phyloP scores from a whole-genome alignment of 2,329 filamentous ascomycete species.

The Elsinoe australis region DNA sequence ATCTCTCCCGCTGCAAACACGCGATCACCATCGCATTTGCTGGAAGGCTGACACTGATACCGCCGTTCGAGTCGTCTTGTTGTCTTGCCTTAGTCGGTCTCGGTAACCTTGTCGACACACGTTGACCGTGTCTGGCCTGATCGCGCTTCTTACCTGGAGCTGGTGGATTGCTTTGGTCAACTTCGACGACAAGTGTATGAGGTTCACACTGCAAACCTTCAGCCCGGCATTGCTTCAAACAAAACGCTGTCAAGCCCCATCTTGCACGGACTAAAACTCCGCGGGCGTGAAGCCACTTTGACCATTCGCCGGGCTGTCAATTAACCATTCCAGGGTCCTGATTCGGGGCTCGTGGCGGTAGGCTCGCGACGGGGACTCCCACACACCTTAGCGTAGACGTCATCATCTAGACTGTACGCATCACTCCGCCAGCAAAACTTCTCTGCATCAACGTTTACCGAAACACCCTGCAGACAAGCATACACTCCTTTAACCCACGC shows the following conservation, averaged over 20 bases:
- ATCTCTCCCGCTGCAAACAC: constrained; percentile 9
- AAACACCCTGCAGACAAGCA: neutral
- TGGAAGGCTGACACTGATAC: constrained; percentile 9
- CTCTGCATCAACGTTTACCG: constrained; percentile 11
- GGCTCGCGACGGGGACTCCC: constrained; percentile 11
- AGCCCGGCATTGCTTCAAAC: neutral
- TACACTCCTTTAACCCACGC: neutral
- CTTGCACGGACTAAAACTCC: constrained; percentile 3
- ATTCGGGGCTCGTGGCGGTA: constrained; percentile 2
- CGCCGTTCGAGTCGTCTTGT: constrained; percentile 5
- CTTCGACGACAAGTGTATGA: too few relatives aligned
- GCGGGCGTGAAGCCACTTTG: constrained; percentile 1
- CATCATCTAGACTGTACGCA: constrained; percentile 14
- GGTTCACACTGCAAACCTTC: too few relatives aligned
- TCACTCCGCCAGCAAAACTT: constrained; percentile 15
- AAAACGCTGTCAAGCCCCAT: neutral
- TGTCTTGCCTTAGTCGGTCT: constrained; percentile 2
- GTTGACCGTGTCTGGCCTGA: too few relatives aligned
- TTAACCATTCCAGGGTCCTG: constrained; percentile 12
- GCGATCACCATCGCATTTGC: constrained; percentile 14
- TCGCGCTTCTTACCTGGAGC: too few relatives aligned
- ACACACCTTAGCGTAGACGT: constrained; percentile 15
- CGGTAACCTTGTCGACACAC: constrained; percentile 12
- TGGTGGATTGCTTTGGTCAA: too few relatives aligned
- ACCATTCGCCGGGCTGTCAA: constrained; percentile 15